phyloP scores from a whole-genome alignment of 1,139 yeast species.

The Hemisphaericaspora lyxosophila region DNA sequence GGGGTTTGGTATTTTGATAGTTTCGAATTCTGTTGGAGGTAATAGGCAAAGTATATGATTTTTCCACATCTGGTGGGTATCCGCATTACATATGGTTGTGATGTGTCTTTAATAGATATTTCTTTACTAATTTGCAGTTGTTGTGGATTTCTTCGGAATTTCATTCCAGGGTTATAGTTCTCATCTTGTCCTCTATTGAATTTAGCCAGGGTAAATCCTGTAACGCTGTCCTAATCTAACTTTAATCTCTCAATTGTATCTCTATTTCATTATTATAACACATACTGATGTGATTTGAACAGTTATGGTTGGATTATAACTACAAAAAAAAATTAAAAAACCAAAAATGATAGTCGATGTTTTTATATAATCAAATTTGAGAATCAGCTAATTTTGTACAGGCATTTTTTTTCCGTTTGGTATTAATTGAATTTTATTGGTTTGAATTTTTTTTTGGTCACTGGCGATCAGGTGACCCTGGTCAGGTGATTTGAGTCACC shows the following conservation, averaged over 20 bases:
- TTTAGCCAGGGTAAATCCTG: too few relatives aligned
- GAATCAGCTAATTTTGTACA: constrained; percentile 13
- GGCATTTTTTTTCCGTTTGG: constrained; percentile 2
- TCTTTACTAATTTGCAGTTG: too few relatives aligned
- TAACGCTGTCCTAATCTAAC: too few relatives aligned
- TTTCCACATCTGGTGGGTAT: too few relatives aligned
- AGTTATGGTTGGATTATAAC: background rate
- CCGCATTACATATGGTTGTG: too few relatives aligned
- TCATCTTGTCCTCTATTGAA: too few relatives aligned
- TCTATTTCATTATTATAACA: background rate
- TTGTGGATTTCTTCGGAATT: too few relatives aligned
- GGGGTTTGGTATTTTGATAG: too few relatives aligned
- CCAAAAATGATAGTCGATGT: background rate
- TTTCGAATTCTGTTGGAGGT: too few relatives aligned
- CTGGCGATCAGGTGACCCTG: background rate
- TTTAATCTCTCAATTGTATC: constrained; percentile 3
- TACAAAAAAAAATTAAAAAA: constrained; percentile 1
- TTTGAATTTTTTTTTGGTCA: constrained; percentile 2
- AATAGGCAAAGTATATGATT: too few relatives aligned
- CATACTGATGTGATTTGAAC: constrained; percentile 1
- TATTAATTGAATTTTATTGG: constrained; percentile 7
- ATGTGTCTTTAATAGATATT: background rate
- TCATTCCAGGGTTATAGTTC: too few relatives aligned
- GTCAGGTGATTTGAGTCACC: constrained; percentile 1
- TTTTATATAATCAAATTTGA: constrained; percentile 2